Evolutionary conservation across 2,329 filamentous ascomycete species (phyloP), one percentile per base, ranked within the genome.

Genomic region (Rutstroemia sp.): DNA sequence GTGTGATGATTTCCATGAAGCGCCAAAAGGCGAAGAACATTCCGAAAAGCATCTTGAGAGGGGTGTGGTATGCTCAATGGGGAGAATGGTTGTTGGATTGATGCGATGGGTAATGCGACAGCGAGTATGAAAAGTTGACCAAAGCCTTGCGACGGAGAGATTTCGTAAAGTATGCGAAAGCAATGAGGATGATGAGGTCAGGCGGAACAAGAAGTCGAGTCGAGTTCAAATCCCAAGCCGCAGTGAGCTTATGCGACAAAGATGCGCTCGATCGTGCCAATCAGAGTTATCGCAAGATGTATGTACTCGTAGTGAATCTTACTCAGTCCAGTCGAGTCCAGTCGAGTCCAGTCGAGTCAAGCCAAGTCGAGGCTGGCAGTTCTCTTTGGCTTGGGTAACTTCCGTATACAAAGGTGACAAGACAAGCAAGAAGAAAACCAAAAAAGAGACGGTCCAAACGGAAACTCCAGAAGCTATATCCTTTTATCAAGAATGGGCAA

Each of bases 21-120:
- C 83, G 80, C 75, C 79, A 83, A 64, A 78, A 79, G 70, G 81
- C 75, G 72, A 86, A 86, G 63, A 84, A 73, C 61, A 86, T 68
- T 61, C 79, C 81, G 72, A 84, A 84, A 46, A 85, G 60, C 83
- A 86, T 86, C 7, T 48, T 65, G 61, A 59, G 36, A 14, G 14
- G 4, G 25, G 12, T 45, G 19, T 50, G 17, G 21, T 4, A 30
- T 21, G 42, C 19, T 45, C 42, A 45, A 23, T 19, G 19, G 21
- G 21, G 19, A 14, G 23, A 9, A 51, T n/a, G 25, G 12, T 7
- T 12, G 16, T 40, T 16, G 38, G 2, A 4, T 17, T 0, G 19
- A 47, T 53, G 12, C 0, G 19, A 47, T 53, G 12, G 14, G 40
- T 25, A 34, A 36, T 50, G 46, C 4, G 38, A 44, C 14, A 19